phyloP scores from a whole-genome alignment of 176 grass and related monocot genomes.

The Triticum turgidum region DNA sequence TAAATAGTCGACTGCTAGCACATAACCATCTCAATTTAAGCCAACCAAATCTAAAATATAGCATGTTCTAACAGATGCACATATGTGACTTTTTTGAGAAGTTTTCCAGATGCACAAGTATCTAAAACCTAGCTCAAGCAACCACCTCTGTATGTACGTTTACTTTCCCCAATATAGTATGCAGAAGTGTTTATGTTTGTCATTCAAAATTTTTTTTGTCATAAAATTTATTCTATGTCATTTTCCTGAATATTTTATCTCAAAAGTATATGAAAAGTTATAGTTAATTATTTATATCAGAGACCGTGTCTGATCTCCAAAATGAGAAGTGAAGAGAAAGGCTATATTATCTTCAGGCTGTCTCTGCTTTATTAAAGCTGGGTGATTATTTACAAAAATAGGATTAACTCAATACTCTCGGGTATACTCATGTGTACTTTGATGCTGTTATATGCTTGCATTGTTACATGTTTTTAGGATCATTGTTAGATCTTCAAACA shows the following conservation, averaged over 20 bases:
- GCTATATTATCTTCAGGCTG: no score
- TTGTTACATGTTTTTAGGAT: conserved; percentile 8
- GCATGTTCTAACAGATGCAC: background rate
- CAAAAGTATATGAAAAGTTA: background rate
- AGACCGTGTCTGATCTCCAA: background rate
- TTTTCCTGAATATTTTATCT: background rate
- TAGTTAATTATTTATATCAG: background rate
- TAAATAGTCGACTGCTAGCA: background rate
- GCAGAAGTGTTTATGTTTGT: conserved; percentile 1
- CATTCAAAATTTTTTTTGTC: background rate
- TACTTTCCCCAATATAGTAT: background rate
- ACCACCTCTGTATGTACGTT: background rate
- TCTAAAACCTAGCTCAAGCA: background rate
- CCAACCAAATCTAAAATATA: background rate
- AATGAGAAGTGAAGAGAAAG: background rate
- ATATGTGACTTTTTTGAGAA: background rate
- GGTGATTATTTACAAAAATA: no score
- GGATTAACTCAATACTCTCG: no score
- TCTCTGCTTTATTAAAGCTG: no score
- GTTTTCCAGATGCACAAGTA: background rate
- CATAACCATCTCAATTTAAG: background rate
- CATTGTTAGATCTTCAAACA: background rate
- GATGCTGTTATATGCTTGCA: conserved; percentile 5
- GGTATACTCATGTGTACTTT: background rate
- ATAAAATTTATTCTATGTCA: background rate